A percentile compares a stretch with the other conserved stretches of the same genome.
These are phyloP conservation scores for Sugiyamaella grinbergsii DNA, from an alignment of 1,139 yeast species.

Conservation along the genomic window DNA sequence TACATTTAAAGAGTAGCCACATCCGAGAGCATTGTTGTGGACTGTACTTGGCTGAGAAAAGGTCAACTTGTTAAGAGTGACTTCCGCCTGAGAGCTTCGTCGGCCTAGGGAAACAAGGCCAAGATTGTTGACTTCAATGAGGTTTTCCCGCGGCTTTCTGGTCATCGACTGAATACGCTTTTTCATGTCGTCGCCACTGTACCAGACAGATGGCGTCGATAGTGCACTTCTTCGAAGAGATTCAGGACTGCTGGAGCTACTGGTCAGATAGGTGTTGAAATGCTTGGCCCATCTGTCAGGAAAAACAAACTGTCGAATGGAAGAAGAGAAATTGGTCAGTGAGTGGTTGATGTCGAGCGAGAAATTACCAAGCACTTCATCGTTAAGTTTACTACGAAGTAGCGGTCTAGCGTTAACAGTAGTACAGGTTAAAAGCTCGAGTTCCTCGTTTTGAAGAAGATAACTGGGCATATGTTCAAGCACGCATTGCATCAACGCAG, in stretches of 20 bases:
- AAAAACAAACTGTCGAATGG: constrained; percentile 15
- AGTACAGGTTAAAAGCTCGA: constrained; percentile 9
- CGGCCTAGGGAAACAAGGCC: constrained; percentile 25
- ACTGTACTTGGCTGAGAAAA: constrained; percentile 24
- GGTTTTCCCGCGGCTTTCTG: constrained; percentile 20
- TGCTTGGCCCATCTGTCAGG: constrained; percentile 23
- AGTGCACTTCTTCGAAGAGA: constrained; percentile 7
- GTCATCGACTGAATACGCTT: constrained; percentile 11
- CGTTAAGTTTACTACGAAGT: constrained; percentile 3
- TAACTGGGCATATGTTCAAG: constrained; percentile 19
- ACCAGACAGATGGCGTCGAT: constrained; percentile 7
- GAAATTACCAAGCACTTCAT: constrained; percentile 18
- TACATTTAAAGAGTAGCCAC: constrained; percentile 22
- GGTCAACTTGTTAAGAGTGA: constrained; percentile 13
- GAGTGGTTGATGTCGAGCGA: constrained; percentile 11
- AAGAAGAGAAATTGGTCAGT: constrained; percentile 7
- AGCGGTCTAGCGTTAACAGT: constrained; percentile 22
- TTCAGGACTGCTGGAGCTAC: constrained; percentile 8
- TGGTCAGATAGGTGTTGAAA: constrained; percentile 11
- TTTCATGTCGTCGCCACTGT: constrained; percentile 10
- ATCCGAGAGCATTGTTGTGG: constrained; percentile 17
- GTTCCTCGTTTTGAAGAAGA: background rate
- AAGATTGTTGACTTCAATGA: constrained; percentile 32
- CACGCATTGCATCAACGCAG: constrained; percentile 23
- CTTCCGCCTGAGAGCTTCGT: constrained; percentile 4